Conservation (phyloP, 2,329 filamentous ascomycete species). For the Bimuria novae-zelandiae region DNA sequence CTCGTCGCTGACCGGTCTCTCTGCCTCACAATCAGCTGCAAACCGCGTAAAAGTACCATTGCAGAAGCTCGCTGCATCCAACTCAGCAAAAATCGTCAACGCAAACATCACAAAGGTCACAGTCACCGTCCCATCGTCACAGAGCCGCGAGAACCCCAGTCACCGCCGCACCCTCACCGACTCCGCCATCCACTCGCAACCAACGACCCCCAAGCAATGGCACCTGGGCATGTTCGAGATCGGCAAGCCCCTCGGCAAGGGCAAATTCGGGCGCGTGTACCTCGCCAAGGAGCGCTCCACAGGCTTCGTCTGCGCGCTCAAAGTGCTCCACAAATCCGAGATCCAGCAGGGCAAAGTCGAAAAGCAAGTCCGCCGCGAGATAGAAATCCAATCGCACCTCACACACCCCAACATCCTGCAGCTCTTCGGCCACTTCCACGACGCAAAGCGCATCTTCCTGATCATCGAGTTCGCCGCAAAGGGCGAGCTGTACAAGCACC, state of each 20-base stretch:
- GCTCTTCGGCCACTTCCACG: slow-evolving; percentile 86
- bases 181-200: slow-evolving; percentile 50
- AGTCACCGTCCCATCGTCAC: slow-evolving; percentile 56
- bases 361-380: slow-evolving; percentile 84
- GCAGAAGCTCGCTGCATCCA: slow-evolving; percentile 84
- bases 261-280: slow-evolving; percentile 86
- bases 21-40: slow-evolving; percentile 46
- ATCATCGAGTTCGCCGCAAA: slow-evolving; percentile 86
- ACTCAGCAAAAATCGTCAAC: slow-evolving; percentile 56
- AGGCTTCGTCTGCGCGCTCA: slow-evolving; percentile 83
- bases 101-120: slow-evolving; percentile 64
- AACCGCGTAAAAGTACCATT: slow-evolving; percentile 74
- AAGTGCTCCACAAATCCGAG: slow-evolving; percentile 84
- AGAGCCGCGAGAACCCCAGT: slow-evolving; percentile 28
- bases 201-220: slow-evolving; percentile 60
- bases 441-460: slow-evolving; percentile 83
- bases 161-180: slow-evolving; percentile 53
- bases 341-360: slow-evolving; percentile 80
- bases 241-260: slow-evolving; percentile 81
- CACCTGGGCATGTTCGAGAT: slow-evolving; percentile 96
- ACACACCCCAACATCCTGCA: slow-evolving; percentile 84
- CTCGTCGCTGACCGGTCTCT: slow-evolving; percentile 55
- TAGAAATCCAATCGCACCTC: slow-evolving; percentile 87
- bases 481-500: slow-evolving; percentile 86
- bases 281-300: slow-evolving; percentile 78